Conservation (phyloP, 257 asterid genomes). For the Parsonsia alboflavescens region DNA sequence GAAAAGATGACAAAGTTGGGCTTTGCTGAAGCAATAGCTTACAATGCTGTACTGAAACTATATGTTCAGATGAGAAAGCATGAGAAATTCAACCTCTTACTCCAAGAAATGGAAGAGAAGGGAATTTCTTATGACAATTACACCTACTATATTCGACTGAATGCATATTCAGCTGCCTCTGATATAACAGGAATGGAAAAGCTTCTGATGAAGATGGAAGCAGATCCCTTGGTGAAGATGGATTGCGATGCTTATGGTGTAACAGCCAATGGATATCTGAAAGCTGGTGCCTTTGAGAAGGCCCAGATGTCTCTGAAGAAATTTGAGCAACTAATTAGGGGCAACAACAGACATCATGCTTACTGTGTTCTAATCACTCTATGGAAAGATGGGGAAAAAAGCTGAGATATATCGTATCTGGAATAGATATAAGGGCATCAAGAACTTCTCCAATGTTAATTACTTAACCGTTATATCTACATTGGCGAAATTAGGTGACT, state of each 20-base stretch:
- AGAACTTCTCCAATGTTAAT: conserved; percentile 17
- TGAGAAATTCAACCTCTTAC: conserved; percentile 26
- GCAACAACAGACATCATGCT: conserved; percentile 2
- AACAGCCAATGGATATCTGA: conserved; percentile 42
- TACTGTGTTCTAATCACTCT: conserved; percentile 30
- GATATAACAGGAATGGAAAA: conserved; percentile 40
- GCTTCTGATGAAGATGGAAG: conserved; percentile 46
- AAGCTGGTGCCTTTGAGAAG: conserved; percentile 30
- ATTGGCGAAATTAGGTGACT: conserved; percentile 42
- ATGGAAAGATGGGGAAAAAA: conserved; percentile 37
- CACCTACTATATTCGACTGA: conserved; percentile 30
- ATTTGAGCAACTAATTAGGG: conserved; percentile 26
- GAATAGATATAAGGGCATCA: conserved; percentile 20
- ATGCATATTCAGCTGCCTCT: conserved; percentile 26
- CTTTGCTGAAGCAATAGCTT: conserved; percentile 11
- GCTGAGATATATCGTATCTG: conserved; percentile 38
- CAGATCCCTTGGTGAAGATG: conserved; percentile 26
- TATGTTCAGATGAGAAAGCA: conserved; percentile 26
- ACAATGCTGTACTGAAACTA: conserved; percentile 37
- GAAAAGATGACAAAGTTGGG: conserved; percentile 29
- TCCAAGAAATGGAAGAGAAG: conserved; percentile 42
- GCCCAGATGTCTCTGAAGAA: conserved; percentile 26
- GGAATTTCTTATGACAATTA: conserved; percentile 20
- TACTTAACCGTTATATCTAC: conserved; percentile 27
- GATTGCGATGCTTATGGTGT: conserved; percentile 19